Evolutionary conservation across 1,284 basidiomycete species (phyloP).

Genomic region (Microbotryum intermedium): DNA sequence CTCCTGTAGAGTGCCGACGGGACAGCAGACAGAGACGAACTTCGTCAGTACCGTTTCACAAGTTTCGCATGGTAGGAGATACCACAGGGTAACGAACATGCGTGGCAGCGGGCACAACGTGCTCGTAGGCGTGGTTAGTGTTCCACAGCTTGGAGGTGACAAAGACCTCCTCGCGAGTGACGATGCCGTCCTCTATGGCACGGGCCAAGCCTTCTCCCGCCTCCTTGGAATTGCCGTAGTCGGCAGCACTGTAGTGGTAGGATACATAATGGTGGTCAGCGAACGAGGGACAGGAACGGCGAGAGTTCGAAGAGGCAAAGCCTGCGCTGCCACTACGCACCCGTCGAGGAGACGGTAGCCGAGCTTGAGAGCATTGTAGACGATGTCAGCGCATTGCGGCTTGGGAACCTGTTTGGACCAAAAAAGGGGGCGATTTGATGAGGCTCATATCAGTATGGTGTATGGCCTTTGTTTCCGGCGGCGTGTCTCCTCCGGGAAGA

Average conservation of each 20-base stretch:
- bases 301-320: background rate
- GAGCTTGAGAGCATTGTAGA: constrained; percentile 44
- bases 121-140: constrained; percentile 60
- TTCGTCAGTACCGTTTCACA: no score
- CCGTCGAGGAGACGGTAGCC: constrained; percentile 45
- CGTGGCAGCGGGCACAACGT: constrained; percentile 50
- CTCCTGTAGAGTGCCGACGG: constrained; percentile 45
- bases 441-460: background rate
- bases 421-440: no score
- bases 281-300: background rate
- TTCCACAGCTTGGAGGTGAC: constrained; percentile 42
- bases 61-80: no score
- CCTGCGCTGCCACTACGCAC: background rate
- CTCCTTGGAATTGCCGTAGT: constrained; percentile 44
- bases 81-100: constrained; percentile 38
- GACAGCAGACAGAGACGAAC: no score
- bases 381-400: constrained; percentile 16
- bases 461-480: no score
- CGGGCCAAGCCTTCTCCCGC: constrained; percentile 41
- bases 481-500: no score
- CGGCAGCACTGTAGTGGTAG: constrained; percentile 10
- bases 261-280: background rate
- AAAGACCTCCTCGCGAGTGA: constrained; percentile 43
- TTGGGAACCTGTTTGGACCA: constrained; percentile 8
- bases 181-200: constrained; percentile 42